Base-by-base conservation (phyloP, 2,329 filamentous ascomycete genomes). In the Botrytis fragariae region DNA sequence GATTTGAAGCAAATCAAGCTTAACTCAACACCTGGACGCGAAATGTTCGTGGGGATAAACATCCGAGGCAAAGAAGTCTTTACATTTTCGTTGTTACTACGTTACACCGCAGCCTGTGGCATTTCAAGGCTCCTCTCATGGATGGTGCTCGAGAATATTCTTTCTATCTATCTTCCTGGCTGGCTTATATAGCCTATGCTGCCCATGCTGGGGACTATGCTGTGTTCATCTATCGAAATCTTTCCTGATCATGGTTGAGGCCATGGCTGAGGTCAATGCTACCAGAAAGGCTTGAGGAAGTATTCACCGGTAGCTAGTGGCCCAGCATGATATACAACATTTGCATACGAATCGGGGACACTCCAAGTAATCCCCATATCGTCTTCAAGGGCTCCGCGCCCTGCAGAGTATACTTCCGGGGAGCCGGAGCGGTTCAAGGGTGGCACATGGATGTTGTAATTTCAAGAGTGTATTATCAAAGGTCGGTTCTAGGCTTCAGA, bases 11-110 rank as follows among this genome's bases (percentile, higher is more conserved):
- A 69, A 57, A 69, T 44, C 48, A 57, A 68, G 37, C 65, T 42
- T 57, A 9, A 57, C n/a, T 57, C 22, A 32, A 68, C 65, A 68
- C 48, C 22, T 68, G 65, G 37, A 32, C 48, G 48, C n/a, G 48
- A 68, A 42, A 57, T 57, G 48, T 57, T 69, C 65, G 37, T 69
- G 37, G 65, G 42, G 22, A 69, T 9, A 68, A 57, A 44, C 22
- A 51, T 57, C 35, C 37, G 37, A 44, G 37, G 65, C 48, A 39
- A 57, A 57, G 65, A 57, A 68, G 65, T 69, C 48, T 69, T 69
- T 59, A 48, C 65, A 57, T 69, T 69, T 57, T 69, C 65, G 65
- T 69, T 57, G 25, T 14, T 57, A 69, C 65, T 32, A 69, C 65
- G 65, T 69, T 69, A 48, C 65, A 69, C 65, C 5, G 32, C 65